Base-by-base conservation (phyloP, 306 rosid species). In the Acacia acuminata region DNA sequence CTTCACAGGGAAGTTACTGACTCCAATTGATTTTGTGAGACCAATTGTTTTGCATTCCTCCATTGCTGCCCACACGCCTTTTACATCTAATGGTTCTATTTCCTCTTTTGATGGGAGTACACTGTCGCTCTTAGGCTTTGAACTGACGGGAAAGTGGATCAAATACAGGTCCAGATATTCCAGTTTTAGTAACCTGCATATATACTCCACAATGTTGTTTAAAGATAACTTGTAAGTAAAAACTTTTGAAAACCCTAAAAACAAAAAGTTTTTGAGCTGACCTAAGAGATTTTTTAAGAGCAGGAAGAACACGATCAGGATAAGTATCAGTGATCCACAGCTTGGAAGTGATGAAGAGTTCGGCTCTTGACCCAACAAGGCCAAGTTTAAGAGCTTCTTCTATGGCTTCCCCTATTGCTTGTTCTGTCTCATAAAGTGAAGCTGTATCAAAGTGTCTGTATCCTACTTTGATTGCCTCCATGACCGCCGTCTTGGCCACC, bases 161-260 rank as follows among this genome's bases (percentile, higher is more conserved):
- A 88, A 84, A 76, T 83, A 88, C 7, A 85, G 86, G 43, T 88
- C 89, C 48, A 85, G 76, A 63, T 83, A 88, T 17, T 88, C 89
- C 75, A 85, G 51, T 69, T 81, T 77, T 56, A 88, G 43, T 22
- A 69, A 42, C 82, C 91, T 88, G 75, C 77, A 71, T 11, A 40
- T 36, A 32, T 40, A 5, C 55, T 1, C 20, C 55, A 48, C 55
- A 48, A 4, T 3, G 51, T 13, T 47, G 51, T 47, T 47, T 13
- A 15, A 1, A 12, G 7, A 48, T 48, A 48, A 15, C 4, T 13
- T 48, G 55, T 15, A 15, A 47, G 51, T 47, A 47, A 47, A 44
- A 44, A 10, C 0, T 44, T 10, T 44, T 44, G 48, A 44, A 44
- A 44, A 10, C 48, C 48, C 10, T 44, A 13, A 47, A 5, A 47